Conservation (phyloP, 1,284 basidiomycete species). For the Cutaneotrichosporon sp. region DNA sequence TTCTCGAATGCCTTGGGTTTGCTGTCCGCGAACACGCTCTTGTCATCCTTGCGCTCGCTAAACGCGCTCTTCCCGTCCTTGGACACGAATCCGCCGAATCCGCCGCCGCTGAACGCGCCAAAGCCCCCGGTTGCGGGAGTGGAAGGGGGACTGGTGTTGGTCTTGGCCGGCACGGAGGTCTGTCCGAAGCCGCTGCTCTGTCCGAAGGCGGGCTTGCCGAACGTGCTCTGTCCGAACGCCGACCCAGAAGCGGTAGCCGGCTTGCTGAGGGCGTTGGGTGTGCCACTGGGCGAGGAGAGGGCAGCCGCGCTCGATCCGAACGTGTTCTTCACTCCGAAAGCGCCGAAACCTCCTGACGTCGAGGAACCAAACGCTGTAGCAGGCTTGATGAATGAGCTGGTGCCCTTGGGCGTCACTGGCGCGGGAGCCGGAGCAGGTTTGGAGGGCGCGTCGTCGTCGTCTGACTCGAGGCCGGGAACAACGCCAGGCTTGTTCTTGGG, state of each 20-base stretch:
- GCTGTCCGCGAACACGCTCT: constrained; percentile 24
- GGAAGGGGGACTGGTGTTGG: neutral
- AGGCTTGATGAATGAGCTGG: constrained; percentile 45
- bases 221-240: constrained; percentile 3
- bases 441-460: constrained; percentile 23
- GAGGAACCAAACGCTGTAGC: constrained; percentile 43
- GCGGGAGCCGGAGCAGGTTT: constrained; percentile 25
- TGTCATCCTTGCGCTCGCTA: constrained; percentile 6
- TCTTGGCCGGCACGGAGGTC: constrained; percentile 2
- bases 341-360: constrained; percentile 30
- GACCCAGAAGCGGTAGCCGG: neutral
- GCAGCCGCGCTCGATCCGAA: neutral
- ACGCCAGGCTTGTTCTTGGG: constrained; percentile 22
- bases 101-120: constrained; percentile 36
- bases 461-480: constrained; percentile 24
- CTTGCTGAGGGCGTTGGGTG: neutral
- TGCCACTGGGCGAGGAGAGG: constrained; percentile 4
- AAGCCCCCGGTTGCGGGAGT: constrained; percentile 42
- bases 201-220: constrained; percentile 27
- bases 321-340: constrained; percentile 25
- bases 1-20: constrained; percentile 3
- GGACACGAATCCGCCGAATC: constrained; percentile 30
- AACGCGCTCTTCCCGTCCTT: constrained; percentile 26
- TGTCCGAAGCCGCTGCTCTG: constrained; percentile 23
- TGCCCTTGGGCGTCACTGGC: constrained; percentile 19